A percentile compares a stretch with the other conserved stretches of the same genome.
These are phyloP conservation scores for Ustilago sp. DNA, from an alignment of 1,284 basidiomycete genomes.

Conservation along the genomic window DNA sequence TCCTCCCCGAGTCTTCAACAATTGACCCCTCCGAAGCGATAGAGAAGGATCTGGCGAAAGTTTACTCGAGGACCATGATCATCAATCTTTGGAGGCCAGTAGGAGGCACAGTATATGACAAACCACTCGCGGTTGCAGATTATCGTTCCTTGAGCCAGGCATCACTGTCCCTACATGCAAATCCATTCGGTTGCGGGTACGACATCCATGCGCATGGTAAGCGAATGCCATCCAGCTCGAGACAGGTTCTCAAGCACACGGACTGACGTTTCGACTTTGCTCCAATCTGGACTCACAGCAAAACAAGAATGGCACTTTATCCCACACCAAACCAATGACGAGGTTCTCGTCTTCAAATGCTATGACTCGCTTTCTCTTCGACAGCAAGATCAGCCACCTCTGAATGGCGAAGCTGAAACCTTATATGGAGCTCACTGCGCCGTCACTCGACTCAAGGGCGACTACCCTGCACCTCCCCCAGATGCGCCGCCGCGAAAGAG, in stretches of 20 bases:
- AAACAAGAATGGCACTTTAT: constrained; percentile 33
- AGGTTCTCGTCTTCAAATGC: constrained; percentile 35
- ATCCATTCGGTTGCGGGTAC: constrained; percentile 35
- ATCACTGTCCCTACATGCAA: constrained; percentile 22
- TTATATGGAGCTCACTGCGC: constrained; percentile 44
- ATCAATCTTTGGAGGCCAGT: constrained; percentile 39
- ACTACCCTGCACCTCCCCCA: constrained; percentile 12
- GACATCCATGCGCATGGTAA: constrained; percentile 25
- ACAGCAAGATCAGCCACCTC: constrained; percentile 10
- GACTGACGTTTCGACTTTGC: not conserved
- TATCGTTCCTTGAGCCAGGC: constrained; percentile 17
- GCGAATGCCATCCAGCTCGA: not conserved
- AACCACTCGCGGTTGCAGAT: constrained; percentile 35
- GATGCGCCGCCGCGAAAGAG: constrained; percentile 31
- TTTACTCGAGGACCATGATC: constrained; percentile 29
- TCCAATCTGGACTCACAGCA: not conserved
- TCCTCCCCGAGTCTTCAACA: not conserved
- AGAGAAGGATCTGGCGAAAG: constrained; percentile 6
- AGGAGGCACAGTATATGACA: constrained; percentile 31
- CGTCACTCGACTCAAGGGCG: constrained; percentile 22
- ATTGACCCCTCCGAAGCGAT: constrained; percentile 21
- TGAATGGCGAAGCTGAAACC: constrained; percentile 9
- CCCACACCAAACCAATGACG: constrained; percentile 38
- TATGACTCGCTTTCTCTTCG: constrained; percentile 36
- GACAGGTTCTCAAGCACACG: not conserved